These are phyloP conservation scores for Botrytis cinerea DNA, from an alignment of 2,329 filamentous ascomycete genomes.

Conservation along the genomic window DNA sequence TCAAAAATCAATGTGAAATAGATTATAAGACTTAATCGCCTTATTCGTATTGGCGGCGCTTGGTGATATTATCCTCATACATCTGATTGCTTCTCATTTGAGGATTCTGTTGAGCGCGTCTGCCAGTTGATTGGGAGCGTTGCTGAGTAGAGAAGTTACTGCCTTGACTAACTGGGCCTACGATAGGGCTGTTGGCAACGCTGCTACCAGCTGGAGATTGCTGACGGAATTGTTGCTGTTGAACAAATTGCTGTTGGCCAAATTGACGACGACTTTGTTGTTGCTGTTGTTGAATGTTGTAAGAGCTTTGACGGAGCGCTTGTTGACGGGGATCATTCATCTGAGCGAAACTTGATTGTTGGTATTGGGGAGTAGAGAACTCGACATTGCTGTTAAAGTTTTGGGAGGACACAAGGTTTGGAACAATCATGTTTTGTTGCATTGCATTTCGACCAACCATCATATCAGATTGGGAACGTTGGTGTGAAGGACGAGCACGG, in stretches of 20 bases:
- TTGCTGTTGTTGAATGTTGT: neutral
- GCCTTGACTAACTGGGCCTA: neutral
- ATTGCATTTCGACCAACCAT: slow-evolving; percentile 2
- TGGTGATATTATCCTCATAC: neutral
- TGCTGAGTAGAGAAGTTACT: slow-evolving; percentile 7
- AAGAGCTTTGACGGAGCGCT: slow-evolving; percentile 6
- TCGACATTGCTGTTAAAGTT: slow-evolving; percentile 7
- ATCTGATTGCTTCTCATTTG: slow-evolving; percentile 17
- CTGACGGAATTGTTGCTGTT: slow-evolving; percentile 13
- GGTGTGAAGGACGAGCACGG: slow-evolving; percentile 29
- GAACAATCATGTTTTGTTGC: slow-evolving; percentile 2
- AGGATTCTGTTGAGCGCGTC: neutral
- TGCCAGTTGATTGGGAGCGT: slow-evolving; percentile 6
- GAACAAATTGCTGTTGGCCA: neutral
- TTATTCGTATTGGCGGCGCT: neutral
- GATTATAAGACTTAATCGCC: slow-evolving; percentile 1
- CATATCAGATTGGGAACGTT: slow-evolving; percentile 40
- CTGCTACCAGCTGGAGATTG: neutral
- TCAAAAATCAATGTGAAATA: neutral
- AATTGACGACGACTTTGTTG: slow-evolving; percentile 16
- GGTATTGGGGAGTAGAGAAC: slow-evolving; percentile 17
- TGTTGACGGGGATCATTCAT: slow-evolving; percentile 7
- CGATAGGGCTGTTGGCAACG: neutral
- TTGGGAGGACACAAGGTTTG: slow-evolving; percentile 13
- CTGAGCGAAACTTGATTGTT: neutral